These are phyloP conservation scores for Solanum paucissectum DNA, from an alignment of 257 asterid genomes.

Conservation along the genomic window DNA sequence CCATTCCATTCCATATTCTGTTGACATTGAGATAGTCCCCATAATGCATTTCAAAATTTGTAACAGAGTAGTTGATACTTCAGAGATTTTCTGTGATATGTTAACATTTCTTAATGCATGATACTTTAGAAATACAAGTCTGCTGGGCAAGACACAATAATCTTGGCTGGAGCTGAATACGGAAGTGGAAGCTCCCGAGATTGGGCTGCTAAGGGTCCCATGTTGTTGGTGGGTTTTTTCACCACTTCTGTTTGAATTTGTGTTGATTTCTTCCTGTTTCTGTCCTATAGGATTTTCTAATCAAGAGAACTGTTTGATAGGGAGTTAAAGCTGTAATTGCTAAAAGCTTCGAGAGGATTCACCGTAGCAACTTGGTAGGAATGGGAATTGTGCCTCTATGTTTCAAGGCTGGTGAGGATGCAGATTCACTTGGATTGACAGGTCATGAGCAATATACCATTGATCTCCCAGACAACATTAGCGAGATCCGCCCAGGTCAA, in stretches of 20 bases:
- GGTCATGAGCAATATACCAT: constrained; percentile 63
- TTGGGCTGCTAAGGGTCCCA: constrained; percentile 18
- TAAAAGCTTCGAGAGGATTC: constrained; percentile 14
- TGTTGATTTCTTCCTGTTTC: background rate
- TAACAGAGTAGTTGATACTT: background rate
- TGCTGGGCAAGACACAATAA: constrained; percentile 6
- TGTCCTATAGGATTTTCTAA: background rate
- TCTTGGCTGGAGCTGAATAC: constrained; percentile 9
- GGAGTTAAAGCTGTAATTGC: constrained; percentile 14
- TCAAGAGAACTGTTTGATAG: background rate
- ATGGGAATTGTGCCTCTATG: constrained; percentile 16
- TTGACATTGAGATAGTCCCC: background rate
- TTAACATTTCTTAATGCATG: background rate
- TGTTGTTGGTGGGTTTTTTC: constrained; percentile 1
- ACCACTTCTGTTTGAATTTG: background rate
- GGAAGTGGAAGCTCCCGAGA: constrained; percentile 13
- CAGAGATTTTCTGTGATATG: background rate
- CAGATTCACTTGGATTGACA: constrained; percentile 52
- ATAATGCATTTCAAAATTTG: background rate
- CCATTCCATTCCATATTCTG: background rate
- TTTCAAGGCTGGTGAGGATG: constrained; percentile 30
- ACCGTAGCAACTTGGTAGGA: constrained; percentile 11
- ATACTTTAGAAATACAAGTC: constrained; percentile 1
- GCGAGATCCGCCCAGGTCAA: constrained; percentile 63
- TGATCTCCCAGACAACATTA: constrained; percentile 48